These are phyloP conservation scores for Pseudogymnoascus sp. DNA, from an alignment of 2,329 filamentous ascomycete species.

Conservation along the genomic window DNA sequence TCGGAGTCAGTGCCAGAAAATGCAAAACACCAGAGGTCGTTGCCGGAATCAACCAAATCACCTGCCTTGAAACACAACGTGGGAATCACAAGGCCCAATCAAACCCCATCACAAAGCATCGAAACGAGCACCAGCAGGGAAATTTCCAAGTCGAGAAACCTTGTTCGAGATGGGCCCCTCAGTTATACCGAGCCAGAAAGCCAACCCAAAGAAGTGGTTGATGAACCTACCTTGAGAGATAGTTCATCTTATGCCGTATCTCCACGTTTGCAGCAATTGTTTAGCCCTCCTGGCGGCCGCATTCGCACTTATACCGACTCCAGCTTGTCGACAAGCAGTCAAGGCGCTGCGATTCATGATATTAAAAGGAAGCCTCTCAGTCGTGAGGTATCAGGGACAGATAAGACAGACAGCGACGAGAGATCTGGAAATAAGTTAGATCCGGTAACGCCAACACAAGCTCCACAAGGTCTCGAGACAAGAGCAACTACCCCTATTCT, in stretches of 20 bases:
- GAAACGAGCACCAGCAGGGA: not conserved
- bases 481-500: not conserved
- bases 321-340: not conserved
- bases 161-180: not conserved
- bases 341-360: not conserved
- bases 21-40: not conserved
- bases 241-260: not conserved
- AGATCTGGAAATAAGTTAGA: not conserved
- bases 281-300: not conserved
- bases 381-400: not conserved
- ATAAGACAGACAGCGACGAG: not conserved
- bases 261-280: not conserved
- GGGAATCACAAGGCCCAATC: not conserved
- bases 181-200: not conserved
- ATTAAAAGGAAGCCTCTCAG: not conserved
- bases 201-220: not conserved
- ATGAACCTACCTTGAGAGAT: not conserved
- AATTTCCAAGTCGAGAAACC: not conserved
- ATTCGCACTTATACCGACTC: not conserved
- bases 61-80: not conserved
- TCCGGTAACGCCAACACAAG: not conserved
- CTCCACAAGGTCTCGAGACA: not conserved
- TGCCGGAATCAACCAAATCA: not conserved
- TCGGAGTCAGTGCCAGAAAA: not conserved
- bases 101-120: not conserved